phyloP scores from a whole-genome alignment of 2,329 filamentous ascomycete species.

The Geoglossum cookeanum region DNA sequence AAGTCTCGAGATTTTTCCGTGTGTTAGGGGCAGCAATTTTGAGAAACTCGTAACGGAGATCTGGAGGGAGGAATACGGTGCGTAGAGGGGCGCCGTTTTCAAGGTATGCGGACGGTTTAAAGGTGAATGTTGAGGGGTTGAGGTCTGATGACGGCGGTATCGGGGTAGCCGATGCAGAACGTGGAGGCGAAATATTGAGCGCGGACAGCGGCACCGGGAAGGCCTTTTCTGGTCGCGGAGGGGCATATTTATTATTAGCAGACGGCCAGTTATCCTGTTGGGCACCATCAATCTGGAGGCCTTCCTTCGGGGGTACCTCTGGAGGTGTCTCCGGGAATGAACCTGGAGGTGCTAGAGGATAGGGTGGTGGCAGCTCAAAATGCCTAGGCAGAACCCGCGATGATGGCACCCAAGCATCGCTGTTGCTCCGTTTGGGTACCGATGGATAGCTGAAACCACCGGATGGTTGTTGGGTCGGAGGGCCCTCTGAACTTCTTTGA shows the following conservation, averaged over 20 bases:
- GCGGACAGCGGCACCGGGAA: constrained; percentile 14
- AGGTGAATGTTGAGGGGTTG: constrained; percentile 45
- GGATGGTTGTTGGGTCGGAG: not conserved
- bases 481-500: not conserved
- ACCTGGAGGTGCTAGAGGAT: not conserved
- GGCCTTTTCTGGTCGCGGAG: constrained; percentile 16
- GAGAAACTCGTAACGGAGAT: constrained; percentile 57
- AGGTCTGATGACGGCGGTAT: constrained; percentile 19
- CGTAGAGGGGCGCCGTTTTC: constrained; percentile 78
- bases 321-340: not conserved
- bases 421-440: not conserved
- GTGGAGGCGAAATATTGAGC: not conserved
- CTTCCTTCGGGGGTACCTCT: not conserved
- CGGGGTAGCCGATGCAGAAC: constrained; percentile 9
- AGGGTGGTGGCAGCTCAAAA: not conserved
- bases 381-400: not conserved
- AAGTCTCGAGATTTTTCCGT: constrained; percentile 68
- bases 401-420: constrained; percentile 1
- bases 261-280: not conserved
- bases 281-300: not conserved
- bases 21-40: constrained; percentile 61
- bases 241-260: constrained; percentile 11
- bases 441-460: not conserved
- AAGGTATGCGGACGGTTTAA: constrained; percentile 68
- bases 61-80: constrained; percentile 66